A percentile compares a stretch with the other conserved stretches of the same genome.
phyloP scores from a whole-genome alignment of 2,329 filamentous ascomycete species.

The Cercospora zeae-maydis region DNA sequence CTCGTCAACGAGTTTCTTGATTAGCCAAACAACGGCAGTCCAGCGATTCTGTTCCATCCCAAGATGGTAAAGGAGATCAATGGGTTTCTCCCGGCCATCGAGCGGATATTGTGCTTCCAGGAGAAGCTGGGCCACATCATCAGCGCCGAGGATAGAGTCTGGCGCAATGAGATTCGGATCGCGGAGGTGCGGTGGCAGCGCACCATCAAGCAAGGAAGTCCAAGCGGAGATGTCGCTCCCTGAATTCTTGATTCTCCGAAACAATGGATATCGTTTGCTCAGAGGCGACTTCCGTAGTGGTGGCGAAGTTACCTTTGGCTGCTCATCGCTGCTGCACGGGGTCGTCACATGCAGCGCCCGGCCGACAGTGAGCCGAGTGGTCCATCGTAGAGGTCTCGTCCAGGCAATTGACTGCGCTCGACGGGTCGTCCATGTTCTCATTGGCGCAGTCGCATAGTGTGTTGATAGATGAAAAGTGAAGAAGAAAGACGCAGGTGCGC shows the following conservation, averaged over 20 bases:
- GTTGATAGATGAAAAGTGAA: not conserved
- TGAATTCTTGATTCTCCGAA: constrained; percentile 7
- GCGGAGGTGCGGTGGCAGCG: constrained; percentile 25
- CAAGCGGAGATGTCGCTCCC: constrained; percentile 12
- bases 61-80: constrained; percentile 43
- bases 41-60: constrained; percentile 42
- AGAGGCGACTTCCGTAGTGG: not conserved
- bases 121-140: constrained; percentile 29
- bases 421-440: constrained; percentile 27
- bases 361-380: not conserved
- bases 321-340: not conserved
- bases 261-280: constrained; percentile 11
- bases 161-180: constrained; percentile 12
- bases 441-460: constrained; percentile 28
- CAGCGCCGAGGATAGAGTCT: constrained; percentile 13
- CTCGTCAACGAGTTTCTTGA: constrained; percentile 42
- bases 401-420: constrained; percentile 9
- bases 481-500: not conserved
- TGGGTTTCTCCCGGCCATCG: not conserved
- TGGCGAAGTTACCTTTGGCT: not conserved
- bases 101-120: constrained; percentile 24
- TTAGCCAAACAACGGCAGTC: constrained; percentile 46
- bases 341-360: not conserved
- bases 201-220: constrained; percentile 22
- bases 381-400: not conserved